phyloP scores from a whole-genome alignment of 106 monocot genomes.

The Allium cepa region DNA sequence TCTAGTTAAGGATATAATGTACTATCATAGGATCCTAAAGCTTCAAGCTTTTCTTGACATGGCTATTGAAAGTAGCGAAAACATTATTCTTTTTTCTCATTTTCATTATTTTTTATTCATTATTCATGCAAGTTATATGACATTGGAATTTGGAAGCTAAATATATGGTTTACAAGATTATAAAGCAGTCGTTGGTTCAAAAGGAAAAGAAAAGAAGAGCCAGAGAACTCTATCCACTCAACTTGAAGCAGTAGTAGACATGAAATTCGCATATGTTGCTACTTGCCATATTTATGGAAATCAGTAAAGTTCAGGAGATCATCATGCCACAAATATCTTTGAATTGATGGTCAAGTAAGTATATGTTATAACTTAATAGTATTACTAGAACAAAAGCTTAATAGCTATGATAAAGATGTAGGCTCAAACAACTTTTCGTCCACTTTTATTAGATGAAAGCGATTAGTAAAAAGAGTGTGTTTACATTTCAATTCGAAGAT shows the following conservation, averaged over 20 bases:
- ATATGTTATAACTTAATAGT: too few species aligned
- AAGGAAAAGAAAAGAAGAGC: slow-evolving; percentile 80
- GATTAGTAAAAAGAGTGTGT: too few species aligned
- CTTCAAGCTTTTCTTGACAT: slow-evolving; percentile 99
- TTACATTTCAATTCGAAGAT: too few species aligned
- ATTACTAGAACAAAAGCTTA: too few species aligned
- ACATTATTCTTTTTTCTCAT: background rate
- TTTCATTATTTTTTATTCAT: slow-evolving; percentile 1
- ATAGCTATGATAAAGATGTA: too few species aligned
- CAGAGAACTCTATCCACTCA: slow-evolving; percentile 87
- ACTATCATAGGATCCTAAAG: slow-evolving; percentile 85
- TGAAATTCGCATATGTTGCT: slow-evolving; percentile 97
- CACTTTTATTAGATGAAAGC: too few species aligned
- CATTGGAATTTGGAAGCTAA: too few species aligned
- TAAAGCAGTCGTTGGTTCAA: slow-evolving; percentile 75
- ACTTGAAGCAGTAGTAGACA: slow-evolving; percentile 92
- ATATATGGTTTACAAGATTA: slow-evolving; percentile 58
- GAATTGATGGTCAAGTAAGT: slow-evolving; percentile 99
- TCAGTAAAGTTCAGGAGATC: slow-evolving; percentile 93
- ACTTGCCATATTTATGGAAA: slow-evolving; percentile 97
- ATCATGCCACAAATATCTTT: slow-evolving; percentile 91
- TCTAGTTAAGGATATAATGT: slow-evolving; percentile 98
- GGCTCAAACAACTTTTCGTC: too few species aligned
- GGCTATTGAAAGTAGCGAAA: slow-evolving; percentile 82
- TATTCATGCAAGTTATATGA: background rate